Evolutionary conservation across 1,139 yeast species (phyloP).

Genomic region (Saccharomyces hybrid): DNA sequence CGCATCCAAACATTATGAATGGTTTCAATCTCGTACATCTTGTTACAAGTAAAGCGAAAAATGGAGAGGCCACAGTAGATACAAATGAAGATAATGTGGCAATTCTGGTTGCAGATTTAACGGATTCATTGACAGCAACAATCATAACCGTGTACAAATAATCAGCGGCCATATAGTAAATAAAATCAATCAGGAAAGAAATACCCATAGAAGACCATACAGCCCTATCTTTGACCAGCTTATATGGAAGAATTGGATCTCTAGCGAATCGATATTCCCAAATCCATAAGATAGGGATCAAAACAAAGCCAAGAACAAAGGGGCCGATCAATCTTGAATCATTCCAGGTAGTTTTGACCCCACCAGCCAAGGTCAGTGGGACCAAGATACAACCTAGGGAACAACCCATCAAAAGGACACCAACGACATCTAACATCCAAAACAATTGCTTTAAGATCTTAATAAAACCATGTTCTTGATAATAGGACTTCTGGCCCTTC

Average conservation of each 20-base stretch:
- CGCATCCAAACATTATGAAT: conserved; percentile 52
- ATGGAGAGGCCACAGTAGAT: conserved; percentile 53
- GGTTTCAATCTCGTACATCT: conserved; percentile 48
- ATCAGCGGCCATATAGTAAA: conserved; percentile 64
- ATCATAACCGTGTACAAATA: conserved; percentile 56
- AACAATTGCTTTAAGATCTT: conserved; percentile 21
- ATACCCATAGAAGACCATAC: conserved; percentile 55
- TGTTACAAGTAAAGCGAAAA: conserved; percentile 49
- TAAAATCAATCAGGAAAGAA: conserved; percentile 37
- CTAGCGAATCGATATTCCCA: conserved; percentile 51
- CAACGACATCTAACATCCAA: conserved; percentile 52
- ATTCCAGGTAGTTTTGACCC: conserved; percentile 44
- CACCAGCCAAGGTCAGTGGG: conserved; percentile 56
- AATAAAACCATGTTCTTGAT: conserved; percentile 24
- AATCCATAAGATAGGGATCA: conserved; percentile 45
- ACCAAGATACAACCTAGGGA: conserved; percentile 46
- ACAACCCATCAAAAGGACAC: conserved; percentile 43
- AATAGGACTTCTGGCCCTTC: conserved; percentile 26
- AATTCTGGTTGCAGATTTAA: conserved; percentile 59
- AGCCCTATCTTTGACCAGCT: conserved; percentile 55
- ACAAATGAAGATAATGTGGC: conserved; percentile 57
- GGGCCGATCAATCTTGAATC: conserved; percentile 55
- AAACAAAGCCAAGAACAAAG: conserved; percentile 51
- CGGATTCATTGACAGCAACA: conserved; percentile 53
- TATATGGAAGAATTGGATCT: conserved; percentile 53